A percentile compares a stretch with the other conserved stretches of the same genome.
phyloP scores from a whole-genome alignment of 495 filamentous ascomycete genomes.

The Melanomma pulvis-pyrius region DNA sequence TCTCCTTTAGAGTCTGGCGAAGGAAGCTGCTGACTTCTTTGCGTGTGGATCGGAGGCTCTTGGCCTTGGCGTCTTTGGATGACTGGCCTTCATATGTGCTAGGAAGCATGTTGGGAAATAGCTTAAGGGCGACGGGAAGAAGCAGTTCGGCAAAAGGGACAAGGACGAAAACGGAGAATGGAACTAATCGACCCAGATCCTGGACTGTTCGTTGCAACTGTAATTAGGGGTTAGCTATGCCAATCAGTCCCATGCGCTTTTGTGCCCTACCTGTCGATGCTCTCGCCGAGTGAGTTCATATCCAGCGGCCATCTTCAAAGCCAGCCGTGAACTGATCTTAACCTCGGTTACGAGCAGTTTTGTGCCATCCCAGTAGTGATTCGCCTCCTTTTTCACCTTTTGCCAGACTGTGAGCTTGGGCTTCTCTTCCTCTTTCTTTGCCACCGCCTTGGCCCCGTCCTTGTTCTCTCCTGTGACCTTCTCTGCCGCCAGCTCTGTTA shows the following conservation, averaged over 20 bases:
- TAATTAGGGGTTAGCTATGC: constrained; percentile 3
- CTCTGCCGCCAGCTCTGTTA: constrained; percentile 53
- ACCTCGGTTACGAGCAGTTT: constrained; percentile 93
- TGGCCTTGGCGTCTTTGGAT: constrained; percentile 84
- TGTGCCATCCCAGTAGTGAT: constrained; percentile 99
- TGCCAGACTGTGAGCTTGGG: constrained; percentile 86
- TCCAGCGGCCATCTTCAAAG: constrained; percentile 94
- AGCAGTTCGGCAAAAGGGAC: constrained; percentile 95
- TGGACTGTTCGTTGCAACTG: constrained; percentile 87
- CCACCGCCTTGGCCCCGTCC: constrained; percentile 54
- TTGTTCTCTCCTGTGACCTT: constrained; percentile 50
- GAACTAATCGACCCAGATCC: constrained; percentile 89
- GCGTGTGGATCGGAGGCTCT: constrained; percentile 77
- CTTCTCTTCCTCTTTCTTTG: constrained; percentile 73
- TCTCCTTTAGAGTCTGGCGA: constrained; percentile 86
- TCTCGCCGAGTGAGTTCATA: constrained; percentile 96
- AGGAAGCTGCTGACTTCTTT: constrained; percentile 95
- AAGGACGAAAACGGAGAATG: constrained; percentile 95
- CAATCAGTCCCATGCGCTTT: background rate
- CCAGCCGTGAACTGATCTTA: constrained; percentile 84
- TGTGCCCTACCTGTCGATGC: constrained; percentile 68
- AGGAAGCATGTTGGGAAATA: constrained; percentile 96
- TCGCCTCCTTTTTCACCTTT: constrained; percentile 86
- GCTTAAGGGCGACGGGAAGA: constrained; percentile 86
- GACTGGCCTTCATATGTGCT: constrained; percentile 95